Evolutionary conservation across 768 basidiomycete species (phyloP).

Genomic region (Leccinellum albellum): DNA sequence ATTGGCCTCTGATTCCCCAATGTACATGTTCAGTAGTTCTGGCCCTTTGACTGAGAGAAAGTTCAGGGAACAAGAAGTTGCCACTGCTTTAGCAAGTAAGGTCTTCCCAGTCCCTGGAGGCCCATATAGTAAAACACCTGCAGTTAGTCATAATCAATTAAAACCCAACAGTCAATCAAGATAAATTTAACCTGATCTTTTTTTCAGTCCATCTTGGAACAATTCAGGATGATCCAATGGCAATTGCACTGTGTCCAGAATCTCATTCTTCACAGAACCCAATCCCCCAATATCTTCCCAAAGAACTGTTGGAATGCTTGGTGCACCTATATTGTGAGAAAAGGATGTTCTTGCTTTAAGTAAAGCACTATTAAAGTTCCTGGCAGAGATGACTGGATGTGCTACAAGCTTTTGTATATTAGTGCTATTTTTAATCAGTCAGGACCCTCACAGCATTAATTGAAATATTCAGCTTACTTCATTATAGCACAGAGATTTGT

Average conservation of each 20-base stretch:
- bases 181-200: slow-evolving; percentile 70
- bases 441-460: background rate
- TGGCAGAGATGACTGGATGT: slow-evolving; percentile 30
- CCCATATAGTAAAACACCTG: slow-evolving; percentile 88
- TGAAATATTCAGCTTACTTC: slow-evolving; percentile 11
- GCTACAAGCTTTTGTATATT: background rate
- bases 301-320: slow-evolving; percentile 89
- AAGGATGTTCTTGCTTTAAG: slow-evolving; percentile 70
- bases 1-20: slow-evolving; percentile 97
- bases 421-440: slow-evolving; percentile 2
- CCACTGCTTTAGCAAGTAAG: slow-evolving; percentile 91
- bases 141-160: background rate
- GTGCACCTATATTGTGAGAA: slow-evolving; percentile 93
- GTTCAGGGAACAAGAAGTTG: slow-evolving; percentile 90
- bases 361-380: slow-evolving; percentile 74
- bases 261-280: slow-evolving; percentile 82
- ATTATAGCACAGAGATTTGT: slow-evolving; percentile 47
- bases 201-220: slow-evolving; percentile 89
- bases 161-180: background rate
- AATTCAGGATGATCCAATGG: slow-evolving; percentile 88
- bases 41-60: slow-evolving; percentile 98
- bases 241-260: slow-evolving; percentile 92
- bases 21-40: slow-evolving; percentile 96
- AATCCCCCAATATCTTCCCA: slow-evolving; percentile 99
- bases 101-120: slow-evolving; percentile 97